Conservation (phyloP, 106 monocot species). For the Dioscorea dumetorum region DNA sequence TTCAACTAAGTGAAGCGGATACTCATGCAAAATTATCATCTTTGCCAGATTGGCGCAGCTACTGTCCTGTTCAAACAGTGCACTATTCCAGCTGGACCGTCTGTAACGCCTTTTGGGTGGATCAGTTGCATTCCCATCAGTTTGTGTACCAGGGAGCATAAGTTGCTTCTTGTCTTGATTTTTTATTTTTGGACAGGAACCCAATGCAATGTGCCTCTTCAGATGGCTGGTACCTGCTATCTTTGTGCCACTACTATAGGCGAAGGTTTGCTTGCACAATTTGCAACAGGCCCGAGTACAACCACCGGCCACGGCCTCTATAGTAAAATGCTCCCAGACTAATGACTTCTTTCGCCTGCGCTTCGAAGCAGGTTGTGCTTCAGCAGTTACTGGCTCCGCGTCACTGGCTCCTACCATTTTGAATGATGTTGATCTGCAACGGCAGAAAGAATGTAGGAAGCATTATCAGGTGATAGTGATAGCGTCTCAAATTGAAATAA, state of each 20-base stretch:
- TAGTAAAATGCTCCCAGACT: conserved; percentile 90
- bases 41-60: conserved; percentile 60
- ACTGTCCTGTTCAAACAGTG: conserved; percentile 67
- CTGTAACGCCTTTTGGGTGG: conserved; percentile 73
- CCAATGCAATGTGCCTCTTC: conserved; percentile 79
- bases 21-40: conserved; percentile 91
- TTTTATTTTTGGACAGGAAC: conserved; percentile 77
- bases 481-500: too few species aligned
- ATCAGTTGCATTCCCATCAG: conserved; percentile 33
- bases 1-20: conserved; percentile 84
- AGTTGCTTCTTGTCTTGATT: conserved; percentile 39
- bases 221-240: conserved; percentile 94
- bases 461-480: too few species aligned
- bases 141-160: conserved; percentile 31
- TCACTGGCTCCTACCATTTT: conserved; percentile 19
- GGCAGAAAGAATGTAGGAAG: too few species aligned
- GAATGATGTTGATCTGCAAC: too few species aligned
- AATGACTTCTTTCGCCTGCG: conserved; percentile 77
- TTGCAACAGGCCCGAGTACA: conserved; percentile 80
- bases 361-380: conserved; percentile 27
- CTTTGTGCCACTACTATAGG: conserved; percentile 81
- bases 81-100: conserved; percentile 23
- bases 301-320: conserved; percentile 58
- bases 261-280: conserved; percentile 90
- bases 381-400: conserved; percentile 31